Conservation (phyloP, 768 basidiomycete genomes). For the Termitomyces sp. region DNA sequence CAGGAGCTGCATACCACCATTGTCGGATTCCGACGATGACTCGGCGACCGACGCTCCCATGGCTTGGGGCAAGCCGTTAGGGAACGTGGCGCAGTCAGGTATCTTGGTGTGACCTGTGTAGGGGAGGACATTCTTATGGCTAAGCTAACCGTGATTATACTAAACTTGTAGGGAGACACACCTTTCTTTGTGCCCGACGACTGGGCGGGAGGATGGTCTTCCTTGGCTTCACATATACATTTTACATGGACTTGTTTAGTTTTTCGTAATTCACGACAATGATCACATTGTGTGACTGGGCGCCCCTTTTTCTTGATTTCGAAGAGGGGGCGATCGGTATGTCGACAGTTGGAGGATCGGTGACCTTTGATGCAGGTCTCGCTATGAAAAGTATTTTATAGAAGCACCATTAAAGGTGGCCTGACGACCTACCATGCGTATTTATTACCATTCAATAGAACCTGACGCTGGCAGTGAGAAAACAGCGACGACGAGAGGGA, state of each 20-base stretch:
- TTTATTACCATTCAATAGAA: slow-evolving; percentile 72
- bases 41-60: slow-evolving; percentile 63
- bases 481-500: neutral
- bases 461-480: slow-evolving; percentile 32
- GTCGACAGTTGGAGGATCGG: slow-evolving; percentile 84
- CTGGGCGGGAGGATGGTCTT: slow-evolving; percentile 52
- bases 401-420: neutral
- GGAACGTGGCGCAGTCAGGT: slow-evolving; percentile 74
- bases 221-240: slow-evolving; percentile 79
- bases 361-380: slow-evolving; percentile 95
- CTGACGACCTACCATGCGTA: slow-evolving; percentile 65
- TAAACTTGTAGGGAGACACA: slow-evolving; percentile 33
- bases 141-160: slow-evolving; percentile 31
- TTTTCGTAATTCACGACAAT: slow-evolving; percentile 83
- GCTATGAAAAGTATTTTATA: slow-evolving; percentile 34
- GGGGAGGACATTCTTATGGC: slow-evolving; percentile 36
- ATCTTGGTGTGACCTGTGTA: slow-evolving; percentile 54
- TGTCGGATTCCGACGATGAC: slow-evolving; percentile 56
- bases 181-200: slow-evolving; percentile 55
- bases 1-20: slow-evolving; percentile 58
- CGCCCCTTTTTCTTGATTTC: slow-evolving; percentile 94
- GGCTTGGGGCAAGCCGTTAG: slow-evolving; percentile 69
- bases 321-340: slow-evolving; percentile 83
- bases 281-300: slow-evolving; percentile 87
- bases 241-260: slow-evolving; percentile 85